These are phyloP conservation scores for Hyphopichia buzzinii DNA, from an alignment of 1,139 yeast species.

Conservation along the genomic window DNA sequence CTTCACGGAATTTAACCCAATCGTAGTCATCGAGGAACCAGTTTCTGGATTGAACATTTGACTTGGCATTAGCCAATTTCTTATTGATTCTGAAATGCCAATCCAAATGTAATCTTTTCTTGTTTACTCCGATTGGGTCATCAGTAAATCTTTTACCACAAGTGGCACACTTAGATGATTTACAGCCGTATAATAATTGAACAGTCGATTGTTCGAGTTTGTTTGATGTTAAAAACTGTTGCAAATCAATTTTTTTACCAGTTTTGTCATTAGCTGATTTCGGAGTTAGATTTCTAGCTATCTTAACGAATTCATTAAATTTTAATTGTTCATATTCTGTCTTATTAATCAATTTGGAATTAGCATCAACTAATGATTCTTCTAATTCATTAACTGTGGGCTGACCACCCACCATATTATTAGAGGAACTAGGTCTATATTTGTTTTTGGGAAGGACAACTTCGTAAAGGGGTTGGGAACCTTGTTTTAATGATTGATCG, in stretches of 20 bases:
- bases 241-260: conserved; percentile 18
- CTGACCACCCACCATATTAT: conserved; percentile 9
- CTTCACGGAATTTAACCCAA: conserved; percentile 76
- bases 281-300: conserved; percentile 16
- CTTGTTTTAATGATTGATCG: conserved; percentile 45
- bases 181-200: conserved; percentile 52
- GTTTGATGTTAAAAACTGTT: conserved; percentile 36
- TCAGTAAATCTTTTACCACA: conserved; percentile 86
- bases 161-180: conserved; percentile 80
- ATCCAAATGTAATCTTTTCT: conserved; percentile 69
- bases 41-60: conserved; percentile 64
- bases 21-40: conserved; percentile 78
- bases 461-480: conserved; percentile 37
- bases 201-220: conserved; percentile 25
- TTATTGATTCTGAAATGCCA: conserved; percentile 96
- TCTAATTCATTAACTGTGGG: conserved; percentile 31
- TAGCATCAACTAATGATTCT: conserved; percentile 25
- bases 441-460: conserved; percentile 38
- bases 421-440: conserved; percentile 17
- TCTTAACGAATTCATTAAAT: conserved; percentile 26
- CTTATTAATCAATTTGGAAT: conserved; percentile 4
- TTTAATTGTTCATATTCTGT: conserved; percentile 32
- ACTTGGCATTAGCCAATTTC: conserved; percentile 47
- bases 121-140: conserved; percentile 54
- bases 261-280: conserved; percentile 12